Percentiles rank a stretch among this genome's conserved stretches.
Evolutionary conservation across 106 monocot species (phyloP).

Genomic region (Allium cepa): DNA sequence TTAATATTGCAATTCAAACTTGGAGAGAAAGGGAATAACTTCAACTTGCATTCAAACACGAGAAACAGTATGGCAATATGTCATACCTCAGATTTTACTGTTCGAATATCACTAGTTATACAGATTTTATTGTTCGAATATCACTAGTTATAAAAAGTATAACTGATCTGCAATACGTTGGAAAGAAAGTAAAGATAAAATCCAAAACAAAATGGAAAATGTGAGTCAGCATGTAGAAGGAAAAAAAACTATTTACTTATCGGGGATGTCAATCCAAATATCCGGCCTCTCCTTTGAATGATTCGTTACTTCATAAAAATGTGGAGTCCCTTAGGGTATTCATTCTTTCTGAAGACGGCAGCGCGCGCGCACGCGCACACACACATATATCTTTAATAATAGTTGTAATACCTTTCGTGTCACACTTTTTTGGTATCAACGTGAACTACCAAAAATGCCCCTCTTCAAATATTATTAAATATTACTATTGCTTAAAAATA

Average conservation of each 20-base stretch:
- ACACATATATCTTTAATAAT: too few species aligned
- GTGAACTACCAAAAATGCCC: too few species aligned
- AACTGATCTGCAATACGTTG: conserved; percentile 47
- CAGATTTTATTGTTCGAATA: conserved; percentile 94
- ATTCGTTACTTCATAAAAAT: conserved; percentile 90
- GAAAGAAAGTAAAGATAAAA: not conserved
- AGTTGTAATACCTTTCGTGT: too few species aligned
- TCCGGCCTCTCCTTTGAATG: conserved; percentile 99
- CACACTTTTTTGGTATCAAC: too few species aligned
- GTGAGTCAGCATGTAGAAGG: not conserved
- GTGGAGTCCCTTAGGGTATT: conserved; percentile 70
- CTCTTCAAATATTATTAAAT: too few species aligned
- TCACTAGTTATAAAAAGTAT: conserved; percentile 92
- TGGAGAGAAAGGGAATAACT: not conserved
- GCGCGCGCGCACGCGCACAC: too few species aligned
- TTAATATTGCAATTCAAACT: too few species aligned
- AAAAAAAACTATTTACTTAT: conserved; percentile 45
- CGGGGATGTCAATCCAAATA: conserved; percentile 99
- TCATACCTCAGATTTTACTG: conserved; percentile 90
- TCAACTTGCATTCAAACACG: conserved; percentile 1
- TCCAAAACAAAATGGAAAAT: not conserved
- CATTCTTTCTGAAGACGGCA: conserved; percentile 79
- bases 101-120: conserved; percentile 92
- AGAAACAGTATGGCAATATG: not conserved
- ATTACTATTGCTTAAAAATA: too few species aligned